These are phyloP conservation scores for Ciborinia camelliae DNA, from an alignment of 2,329 filamentous ascomycete species.

Conservation along the genomic window DNA sequence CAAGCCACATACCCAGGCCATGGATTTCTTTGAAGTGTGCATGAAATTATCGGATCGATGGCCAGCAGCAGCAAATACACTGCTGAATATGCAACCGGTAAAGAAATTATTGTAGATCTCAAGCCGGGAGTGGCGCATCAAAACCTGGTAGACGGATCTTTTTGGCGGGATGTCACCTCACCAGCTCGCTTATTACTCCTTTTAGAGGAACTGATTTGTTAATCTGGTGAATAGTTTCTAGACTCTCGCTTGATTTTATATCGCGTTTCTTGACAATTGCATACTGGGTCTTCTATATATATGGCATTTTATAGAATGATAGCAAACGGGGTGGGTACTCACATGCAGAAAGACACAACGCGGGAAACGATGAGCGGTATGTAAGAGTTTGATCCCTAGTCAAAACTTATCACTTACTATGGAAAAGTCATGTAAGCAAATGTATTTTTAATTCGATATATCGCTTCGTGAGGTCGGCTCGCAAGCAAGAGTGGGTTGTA, in stretches of 20 bases:
- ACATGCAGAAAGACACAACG: background rate
- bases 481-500: background rate
- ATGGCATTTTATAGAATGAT: background rate
- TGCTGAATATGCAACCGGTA: background rate
- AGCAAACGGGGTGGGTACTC: background rate
- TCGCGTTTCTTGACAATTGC: background rate
- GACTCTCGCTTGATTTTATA: background rate
- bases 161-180: background rate
- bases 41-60: background rate
- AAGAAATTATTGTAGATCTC: background rate
- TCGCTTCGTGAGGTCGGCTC: background rate
- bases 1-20: conserved; percentile 5
- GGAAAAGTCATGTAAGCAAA: background rate
- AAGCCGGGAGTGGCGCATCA: background rate
- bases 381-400: background rate
- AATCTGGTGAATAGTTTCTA: background rate
- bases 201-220: background rate
- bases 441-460: background rate
- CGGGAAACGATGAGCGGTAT: background rate
- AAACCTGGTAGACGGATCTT: background rate
- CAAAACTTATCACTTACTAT: background rate
- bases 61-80: background rate
- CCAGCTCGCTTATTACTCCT: background rate
- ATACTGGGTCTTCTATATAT: background rate
- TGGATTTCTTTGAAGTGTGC: background rate